Evolutionary conservation across 1,284 basidiomycete genomes (phyloP), one percentile per base, ranked within the genome.

Genomic region (Schizophyllum amplum): DNA sequence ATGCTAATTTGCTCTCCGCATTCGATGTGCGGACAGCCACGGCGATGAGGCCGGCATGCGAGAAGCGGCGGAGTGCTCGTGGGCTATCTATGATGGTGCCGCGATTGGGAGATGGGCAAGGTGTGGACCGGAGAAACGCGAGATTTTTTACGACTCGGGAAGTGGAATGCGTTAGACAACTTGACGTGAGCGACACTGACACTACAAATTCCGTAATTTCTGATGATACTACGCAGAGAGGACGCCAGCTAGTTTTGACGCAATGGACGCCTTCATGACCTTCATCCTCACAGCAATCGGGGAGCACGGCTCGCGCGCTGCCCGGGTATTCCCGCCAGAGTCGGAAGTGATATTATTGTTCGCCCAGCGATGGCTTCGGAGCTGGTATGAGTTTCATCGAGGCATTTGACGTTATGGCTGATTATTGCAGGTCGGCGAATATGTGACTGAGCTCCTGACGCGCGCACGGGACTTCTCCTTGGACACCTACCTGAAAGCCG

Each of bases 201-300:
- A 42, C 11, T 13, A 42, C 11, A 42, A 42, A 42, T 4, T 3
- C 13, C 33, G 33, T 13, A 9, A 9, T 9, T 3, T 42, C 13
- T 9, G 17, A 13, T 42, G 48, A 50, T 20, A 11, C 4, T 50
- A 4, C 24, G 11, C 48, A 50, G 60, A 71, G 49, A 27, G 3
- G 72, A 79, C n/a, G 77, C 75, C 15, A 69, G 73, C 23, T 77
- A 96, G 91, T 66, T 98, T 99, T 65, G 88, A 87, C 21, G 82
- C 95, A 0, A 98, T 98, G 96, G 93, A 97, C 67, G 79, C 75
- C 15, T 98, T 95, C 71, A 94, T 98, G 75, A 73, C 74, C 0
- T 79, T 81, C 52, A 76, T 95, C 1, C 68, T 94, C 1, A 71
- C 73, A 4, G 76, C 86, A 4, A 76, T 98, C 11, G 68, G 74